Evolutionary conservation across 768 basidiomycete species (phyloP), one percentile per base, ranked within the genome.

Genomic region (Mycena olivaceomarginata): DNA sequence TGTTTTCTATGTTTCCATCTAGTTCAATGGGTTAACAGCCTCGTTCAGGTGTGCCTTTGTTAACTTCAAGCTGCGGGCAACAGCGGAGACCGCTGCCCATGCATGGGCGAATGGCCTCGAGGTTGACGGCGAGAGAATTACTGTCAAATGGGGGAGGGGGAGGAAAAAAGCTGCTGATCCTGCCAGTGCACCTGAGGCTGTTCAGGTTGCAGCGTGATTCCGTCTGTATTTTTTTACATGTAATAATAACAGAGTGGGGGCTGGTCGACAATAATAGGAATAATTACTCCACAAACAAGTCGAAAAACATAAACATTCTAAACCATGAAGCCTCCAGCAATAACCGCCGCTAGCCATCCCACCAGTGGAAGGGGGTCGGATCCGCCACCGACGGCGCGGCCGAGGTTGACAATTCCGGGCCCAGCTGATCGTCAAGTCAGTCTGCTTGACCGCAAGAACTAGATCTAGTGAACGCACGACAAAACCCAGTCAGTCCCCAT

Each of bases 31-130:
- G 43, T 68, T 64, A 48, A 70, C 67, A 74, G 5, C 31, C 43
- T 59, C 64, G 79, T n/a, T 18, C 74, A 96, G 96, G 85, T 98
- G 97, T 86, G 98, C 98, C 1, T 99, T 99, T 85, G 91, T 98
- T 69, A 99, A 99, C 85, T 99, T 99, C 88, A 93, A 91, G 80
- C 92, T 95, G 70, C 91, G 98, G 22, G 82, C 88, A 8, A 89
- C 92, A n/a, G 98, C 98, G 18, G 98, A 99, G 85, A 87, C 89
- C 18, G 97, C 96, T 0, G 98, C 98, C 0, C 92, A 95, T 77
- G 94, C 95, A 12, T 97, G 98, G 93, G 92, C 96, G n/a, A 93
- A 94, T 77, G 97, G 98, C 2, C 87, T 99, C 12, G 98, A 98
- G 79, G 88, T 99, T 37, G 94, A 96, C 40, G 94, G 93, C 1